Percentiles rank a stretch among this genome's conserved stretches.
Conservation (phyloP, 2,329 filamentous ascomycete species). For the Cytospora mali region DNA sequence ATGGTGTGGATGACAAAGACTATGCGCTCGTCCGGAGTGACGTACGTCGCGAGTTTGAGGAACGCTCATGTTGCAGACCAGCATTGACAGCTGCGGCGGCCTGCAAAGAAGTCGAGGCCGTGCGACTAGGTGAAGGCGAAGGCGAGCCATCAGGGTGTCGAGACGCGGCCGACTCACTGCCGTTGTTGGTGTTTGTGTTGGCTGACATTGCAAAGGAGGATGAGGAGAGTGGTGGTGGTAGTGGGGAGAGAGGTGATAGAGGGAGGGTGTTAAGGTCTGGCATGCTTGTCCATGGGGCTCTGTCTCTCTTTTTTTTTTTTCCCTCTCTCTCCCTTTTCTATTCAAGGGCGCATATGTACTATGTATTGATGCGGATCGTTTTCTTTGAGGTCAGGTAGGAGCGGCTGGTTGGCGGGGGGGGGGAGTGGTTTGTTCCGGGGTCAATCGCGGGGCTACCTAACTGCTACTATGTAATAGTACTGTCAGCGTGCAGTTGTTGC, state of each 20-base stretch:
- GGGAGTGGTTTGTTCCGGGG: background rate
- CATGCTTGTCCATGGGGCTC: constrained; percentile 12
- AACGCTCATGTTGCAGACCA: constrained; percentile 68
- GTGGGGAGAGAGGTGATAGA: constrained; percentile 33
- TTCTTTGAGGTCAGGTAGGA: background rate
- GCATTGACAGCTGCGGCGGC: constrained; percentile 79
- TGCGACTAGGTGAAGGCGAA: constrained; percentile 60
- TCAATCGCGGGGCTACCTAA: background rate
- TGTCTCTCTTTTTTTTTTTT: constrained; percentile 2
- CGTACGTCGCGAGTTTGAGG: constrained; percentile 50
- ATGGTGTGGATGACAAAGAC: constrained; percentile 29
- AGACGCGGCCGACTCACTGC: constrained; percentile 32
- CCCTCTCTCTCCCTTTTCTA: constrained; percentile 1
- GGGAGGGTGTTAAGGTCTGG: constrained; percentile 64
- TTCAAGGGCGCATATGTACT: background rate
- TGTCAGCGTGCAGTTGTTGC: background rate
- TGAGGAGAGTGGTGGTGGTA: constrained; percentile 39
- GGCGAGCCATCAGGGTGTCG: constrained; percentile 48
- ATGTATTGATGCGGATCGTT: background rate
- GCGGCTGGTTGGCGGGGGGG: background rate
- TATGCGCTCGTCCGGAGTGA: constrained; percentile 21
- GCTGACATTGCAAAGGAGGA: constrained; percentile 42
- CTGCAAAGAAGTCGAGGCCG: constrained; percentile 71
- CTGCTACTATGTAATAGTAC: background rate
- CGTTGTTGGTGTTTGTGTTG: constrained; percentile 30